These are phyloP conservation scores for Acanthamoeba culbertsoni DNA, from an alignment of 208 protist genomes.

Conservation along the genomic window DNA sequence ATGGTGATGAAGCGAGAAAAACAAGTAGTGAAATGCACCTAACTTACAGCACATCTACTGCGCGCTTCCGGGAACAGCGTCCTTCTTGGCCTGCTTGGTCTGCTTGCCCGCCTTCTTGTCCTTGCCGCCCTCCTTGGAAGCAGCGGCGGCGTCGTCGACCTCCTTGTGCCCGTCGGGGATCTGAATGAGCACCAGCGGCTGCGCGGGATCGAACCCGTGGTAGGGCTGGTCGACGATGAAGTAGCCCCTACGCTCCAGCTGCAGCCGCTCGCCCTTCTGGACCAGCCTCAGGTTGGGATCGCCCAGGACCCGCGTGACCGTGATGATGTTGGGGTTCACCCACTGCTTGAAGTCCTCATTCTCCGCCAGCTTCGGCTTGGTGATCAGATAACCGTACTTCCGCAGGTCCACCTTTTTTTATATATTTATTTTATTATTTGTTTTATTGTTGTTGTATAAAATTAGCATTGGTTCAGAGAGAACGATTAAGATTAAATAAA, in stretches of 20 bases:
- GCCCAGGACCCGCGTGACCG: conserved; percentile 82
- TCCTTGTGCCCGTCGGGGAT: conserved; percentile 79
- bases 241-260: conserved; percentile 97
- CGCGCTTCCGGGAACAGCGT: not conserved
- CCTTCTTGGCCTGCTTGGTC: not conserved
- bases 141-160: not conserved
- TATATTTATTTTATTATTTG: too few relatives aligned
- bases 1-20: too few relatives aligned
- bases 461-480: too few relatives aligned
- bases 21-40: too few relatives aligned
- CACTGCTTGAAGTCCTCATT: conserved; percentile 92
- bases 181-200: conserved; percentile 71
- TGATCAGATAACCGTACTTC: conserved; percentile 97
- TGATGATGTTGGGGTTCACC: conserved; percentile 84
- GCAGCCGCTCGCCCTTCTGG: conserved; percentile 89
- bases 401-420: conserved; percentile 83
- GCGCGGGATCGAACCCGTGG: conserved; percentile 72
- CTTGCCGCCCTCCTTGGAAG: not conserved
- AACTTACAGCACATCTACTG: too few relatives aligned
- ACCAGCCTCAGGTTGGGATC: conserved; percentile 89
- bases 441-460: too few relatives aligned
- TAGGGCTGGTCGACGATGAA: conserved; percentile 94
- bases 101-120: not conserved
- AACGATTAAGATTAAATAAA: too few relatives aligned
- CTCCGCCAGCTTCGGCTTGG: conserved; percentile 93